Evolutionary conservation across 768 basidiomycete genomes (phyloP), one percentile per base, ranked within the genome.

Genomic region (Infundibulicybe gibba): DNA sequence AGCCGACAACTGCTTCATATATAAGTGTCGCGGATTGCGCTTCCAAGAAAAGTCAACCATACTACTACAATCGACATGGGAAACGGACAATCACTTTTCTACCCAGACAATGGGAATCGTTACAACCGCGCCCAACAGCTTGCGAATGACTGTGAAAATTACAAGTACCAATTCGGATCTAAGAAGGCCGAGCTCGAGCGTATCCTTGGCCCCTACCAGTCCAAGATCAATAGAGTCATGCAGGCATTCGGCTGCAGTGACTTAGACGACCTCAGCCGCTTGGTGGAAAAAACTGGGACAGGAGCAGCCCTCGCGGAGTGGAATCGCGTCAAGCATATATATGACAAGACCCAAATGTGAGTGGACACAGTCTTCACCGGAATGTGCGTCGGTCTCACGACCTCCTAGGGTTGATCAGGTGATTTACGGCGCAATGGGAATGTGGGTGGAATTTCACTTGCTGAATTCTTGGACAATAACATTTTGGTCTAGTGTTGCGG

Each of bases 91-190:
- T 54, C 52, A n/a, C 44, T 54, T 8, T 51, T 54, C 38, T 54
- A 39, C n/a, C 52, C 52, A 2, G 52, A 54, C 40, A 54, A 54
- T 21, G 37, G 45, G 12, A 54, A 51, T 17, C 52, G 52, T 20
- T 47, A 43, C 21, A 17, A 43, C 31, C 52, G 52, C 13, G 52
- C 52, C 19, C 45, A 54, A 19, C 50, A 54, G 33, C 50, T 54
- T 8, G 52, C 45, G 16, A 45, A 54, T 30, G 52, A 54, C 25
- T 54, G 52, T 32, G 35, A 51, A 17, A 16, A 25, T 11, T 47
- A 44, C 35, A 44, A 54, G 32, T 20, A 19, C 16, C 20, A 44
- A 32, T 54, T 43, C 33, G 45, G 48, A n/a, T 31, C 13, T 6
- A 43, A 46, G 39, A 51, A 54, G 31, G 33, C 19, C 5, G 47